phyloP scores from a whole-genome alignment of 768 basidiomycete species.

The Xerocomellus amylosporus region DNA sequence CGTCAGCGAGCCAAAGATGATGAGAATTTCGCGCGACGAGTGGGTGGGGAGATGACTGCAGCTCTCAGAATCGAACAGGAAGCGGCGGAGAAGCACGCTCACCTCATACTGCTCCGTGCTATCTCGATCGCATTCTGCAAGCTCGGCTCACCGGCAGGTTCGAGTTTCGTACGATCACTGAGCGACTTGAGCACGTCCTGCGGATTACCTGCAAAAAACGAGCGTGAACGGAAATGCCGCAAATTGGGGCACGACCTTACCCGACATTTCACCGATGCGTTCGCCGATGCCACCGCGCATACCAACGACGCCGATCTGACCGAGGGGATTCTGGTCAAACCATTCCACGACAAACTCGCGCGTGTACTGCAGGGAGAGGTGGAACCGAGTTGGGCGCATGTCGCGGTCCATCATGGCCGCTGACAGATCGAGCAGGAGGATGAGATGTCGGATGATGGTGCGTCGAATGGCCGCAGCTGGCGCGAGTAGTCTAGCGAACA shows the following conservation, averaged over 20 bases:
- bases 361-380: slow-evolving; percentile 85
- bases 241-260: slow-evolving; percentile 40
- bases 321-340: slow-evolving; percentile 99
- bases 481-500: slow-evolving; percentile 60
- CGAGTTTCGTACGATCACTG: slow-evolving; percentile 81
- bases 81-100: slow-evolving; percentile 4
- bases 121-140: slow-evolving; percentile 98
- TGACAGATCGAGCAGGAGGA: slow-evolving; percentile 90
- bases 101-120: slow-evolving; percentile 94
- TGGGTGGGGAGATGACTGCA: slow-evolving; percentile 93
- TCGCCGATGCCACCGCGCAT: slow-evolving; percentile 92
- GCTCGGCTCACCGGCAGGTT: slow-evolving; percentile 90
- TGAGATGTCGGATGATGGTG: slow-evolving; percentile 93
- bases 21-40: slow-evolving; percentile 91
- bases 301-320: slow-evolving; percentile 93
- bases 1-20: slow-evolving; percentile 93
- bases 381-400: slow-evolving; percentile 92
- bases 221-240: slow-evolving; percentile 1
- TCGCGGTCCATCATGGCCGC: slow-evolving; percentile 93
- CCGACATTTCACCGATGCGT: slow-evolving; percentile 88
- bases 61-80: slow-evolving; percentile 3
- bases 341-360: slow-evolving; percentile 92
- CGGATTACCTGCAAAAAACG: slow-evolving; percentile 76
- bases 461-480: slow-evolving; percentile 88
- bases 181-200: slow-evolving; percentile 91